These are phyloP conservation scores for Lactifluus subvellereus DNA, from an alignment of 768 basidiomycete species.

Conservation along the genomic window DNA sequence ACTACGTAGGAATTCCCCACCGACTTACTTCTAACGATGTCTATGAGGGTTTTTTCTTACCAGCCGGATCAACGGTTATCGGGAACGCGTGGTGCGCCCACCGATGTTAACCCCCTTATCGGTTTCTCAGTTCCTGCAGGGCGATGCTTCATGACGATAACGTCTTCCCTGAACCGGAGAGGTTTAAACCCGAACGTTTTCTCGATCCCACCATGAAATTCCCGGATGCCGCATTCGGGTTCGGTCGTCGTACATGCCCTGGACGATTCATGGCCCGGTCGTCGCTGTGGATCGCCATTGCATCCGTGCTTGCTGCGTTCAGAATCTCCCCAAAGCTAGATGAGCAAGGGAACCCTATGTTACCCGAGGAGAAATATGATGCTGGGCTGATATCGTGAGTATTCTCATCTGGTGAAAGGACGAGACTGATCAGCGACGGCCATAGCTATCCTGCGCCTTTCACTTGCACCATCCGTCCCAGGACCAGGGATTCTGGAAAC, in stretches of 20 bases:
- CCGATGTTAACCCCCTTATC: background rate
- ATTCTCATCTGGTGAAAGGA: background rate
- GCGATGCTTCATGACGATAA: constrained; percentile 32
- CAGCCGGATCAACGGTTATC: constrained; percentile 14
- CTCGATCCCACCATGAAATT: constrained; percentile 1
- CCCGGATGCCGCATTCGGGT: constrained; percentile 8
- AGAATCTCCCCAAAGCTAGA: constrained; percentile 8
- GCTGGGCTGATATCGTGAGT: constrained; percentile 18
- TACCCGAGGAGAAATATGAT: constrained; percentile 10
- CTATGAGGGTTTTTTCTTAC: constrained; percentile 20
- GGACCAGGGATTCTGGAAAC: background rate
- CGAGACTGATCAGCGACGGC: background rate
- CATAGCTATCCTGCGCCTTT: constrained; percentile 1
- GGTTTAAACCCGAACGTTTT: constrained; percentile 38
- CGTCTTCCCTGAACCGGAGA: constrained; percentile 33
- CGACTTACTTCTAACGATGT: constrained; percentile 13
- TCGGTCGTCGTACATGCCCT: constrained; percentile 27
- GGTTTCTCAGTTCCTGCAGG: constrained; percentile 14
- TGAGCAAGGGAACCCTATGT: constrained; percentile 9
- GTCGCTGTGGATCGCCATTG: constrained; percentile 18
- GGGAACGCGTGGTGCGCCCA: constrained; percentile 6
- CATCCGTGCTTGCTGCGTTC: constrained; percentile 10
- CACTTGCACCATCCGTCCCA: background rate
- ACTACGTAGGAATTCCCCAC: constrained; percentile 13
- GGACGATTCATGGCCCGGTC: constrained; percentile 25